Conservation (phyloP, 176 grass and related monocot genomes). For the Lolium perenne region DNA sequence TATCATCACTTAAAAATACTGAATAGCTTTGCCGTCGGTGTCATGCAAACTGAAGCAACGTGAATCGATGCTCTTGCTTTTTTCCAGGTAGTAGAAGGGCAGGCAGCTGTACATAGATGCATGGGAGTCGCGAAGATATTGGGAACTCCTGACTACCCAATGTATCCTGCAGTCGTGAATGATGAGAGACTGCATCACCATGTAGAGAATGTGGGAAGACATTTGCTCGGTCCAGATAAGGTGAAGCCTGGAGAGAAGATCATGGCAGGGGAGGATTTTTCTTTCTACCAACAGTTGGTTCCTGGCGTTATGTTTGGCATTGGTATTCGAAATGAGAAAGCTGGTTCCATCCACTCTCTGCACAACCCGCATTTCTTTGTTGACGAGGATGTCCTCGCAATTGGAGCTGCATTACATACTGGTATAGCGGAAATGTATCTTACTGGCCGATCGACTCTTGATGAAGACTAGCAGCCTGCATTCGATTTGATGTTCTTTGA, state of each 20-base stretch:
- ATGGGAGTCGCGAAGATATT: slow-evolving; percentile 48
- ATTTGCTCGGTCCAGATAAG: slow-evolving; percentile 68
- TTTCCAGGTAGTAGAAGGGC: slow-evolving; percentile 81
- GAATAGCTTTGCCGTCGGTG: slow-evolving; percentile 8
- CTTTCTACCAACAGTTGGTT: slow-evolving; percentile 80
- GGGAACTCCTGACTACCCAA: slow-evolving; percentile 45
- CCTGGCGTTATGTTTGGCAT: slow-evolving; percentile 75
- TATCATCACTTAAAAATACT: not conserved
- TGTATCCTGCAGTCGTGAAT: slow-evolving; percentile 87
- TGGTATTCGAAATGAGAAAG: slow-evolving; percentile 70
- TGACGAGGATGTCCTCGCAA: slow-evolving; percentile 77
- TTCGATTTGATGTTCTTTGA: not conserved
- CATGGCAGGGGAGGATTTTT: slow-evolving; percentile 96
- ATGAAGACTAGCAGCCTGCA: not conserved
- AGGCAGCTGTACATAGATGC: slow-evolving; percentile 76
- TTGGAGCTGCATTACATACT: slow-evolving; percentile 68
- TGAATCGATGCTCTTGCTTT: not conserved
- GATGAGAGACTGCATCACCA: slow-evolving; percentile 67
- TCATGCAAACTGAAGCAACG: not conserved
- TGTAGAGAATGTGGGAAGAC: slow-evolving; percentile 58
- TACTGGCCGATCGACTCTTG: slow-evolving; percentile 13
- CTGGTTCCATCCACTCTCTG: slow-evolving; percentile 55
- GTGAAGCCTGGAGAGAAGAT: slow-evolving; percentile 71
- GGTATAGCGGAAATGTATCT: slow-evolving; percentile 71
- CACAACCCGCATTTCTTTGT: slow-evolving; percentile 80